Evolutionary conservation across 352 stramenopile species (phyloP).

Genomic region (Phytophthora meadii): DNA sequence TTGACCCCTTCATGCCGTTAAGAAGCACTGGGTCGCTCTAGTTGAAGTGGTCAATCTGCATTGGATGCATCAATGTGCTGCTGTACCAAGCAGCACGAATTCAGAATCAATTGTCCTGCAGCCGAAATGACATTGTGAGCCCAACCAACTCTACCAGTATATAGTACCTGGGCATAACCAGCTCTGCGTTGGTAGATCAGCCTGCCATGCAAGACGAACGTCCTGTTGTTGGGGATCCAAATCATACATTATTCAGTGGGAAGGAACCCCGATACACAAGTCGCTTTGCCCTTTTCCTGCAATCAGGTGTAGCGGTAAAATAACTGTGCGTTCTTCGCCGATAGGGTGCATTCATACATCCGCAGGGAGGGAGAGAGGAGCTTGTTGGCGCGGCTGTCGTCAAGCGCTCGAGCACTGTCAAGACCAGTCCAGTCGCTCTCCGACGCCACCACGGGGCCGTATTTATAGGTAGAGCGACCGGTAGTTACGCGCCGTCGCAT

Average conservation of each 20-base stretch:
- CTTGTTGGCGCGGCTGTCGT: not conserved
- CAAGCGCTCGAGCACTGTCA: slow-evolving; percentile 4
- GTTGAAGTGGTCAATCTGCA: too few species aligned
- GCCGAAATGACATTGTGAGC: too few species aligned
- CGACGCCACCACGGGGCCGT: slow-evolving; percentile 7
- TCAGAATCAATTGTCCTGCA: not conserved
- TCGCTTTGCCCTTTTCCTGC: slow-evolving; percentile 27
- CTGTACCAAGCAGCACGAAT: not conserved
- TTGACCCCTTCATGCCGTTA: not conserved
- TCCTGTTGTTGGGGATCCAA: slow-evolving; percentile 20
- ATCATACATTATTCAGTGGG: slow-evolving; percentile 21
- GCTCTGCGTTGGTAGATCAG: too few species aligned
- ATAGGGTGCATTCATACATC: slow-evolving; percentile 15
- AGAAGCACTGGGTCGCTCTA: not conserved
- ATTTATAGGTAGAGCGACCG: slow-evolving; percentile 27
- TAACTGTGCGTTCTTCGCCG: slow-evolving; percentile 21
- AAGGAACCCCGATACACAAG: slow-evolving; percentile 32
- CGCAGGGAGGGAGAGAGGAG: slow-evolving; percentile 6
- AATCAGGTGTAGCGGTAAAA: slow-evolving; percentile 11
- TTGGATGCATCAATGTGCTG: too few species aligned
- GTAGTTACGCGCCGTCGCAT: slow-evolving; percentile 33
- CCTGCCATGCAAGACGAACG: not conserved
- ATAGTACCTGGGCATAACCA: too few species aligned
- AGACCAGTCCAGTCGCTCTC: slow-evolving; percentile 19
- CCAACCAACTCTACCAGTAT: too few species aligned